Evolutionary conservation across 2,329 filamentous ascomycete genomes (phyloP), one percentile per base, ranked within the genome.

Genomic region (Aspergillus sp.): DNA sequence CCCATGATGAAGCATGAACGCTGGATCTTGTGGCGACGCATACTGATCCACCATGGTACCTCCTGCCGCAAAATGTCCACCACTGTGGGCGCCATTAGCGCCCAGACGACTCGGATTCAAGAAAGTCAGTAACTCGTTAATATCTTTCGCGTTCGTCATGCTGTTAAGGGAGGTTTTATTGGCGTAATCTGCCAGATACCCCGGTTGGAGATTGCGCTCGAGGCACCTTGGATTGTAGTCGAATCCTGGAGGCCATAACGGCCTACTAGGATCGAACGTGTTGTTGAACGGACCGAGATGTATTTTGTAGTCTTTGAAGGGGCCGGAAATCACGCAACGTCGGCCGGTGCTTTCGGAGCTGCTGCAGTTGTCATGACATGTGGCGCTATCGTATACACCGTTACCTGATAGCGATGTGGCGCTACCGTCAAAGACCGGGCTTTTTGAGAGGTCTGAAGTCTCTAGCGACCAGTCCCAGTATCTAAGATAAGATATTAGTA

Each of bases 381-480:
- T 32, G 29, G 46, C 49, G 42, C 54, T 49, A n/a, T 54, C 49
- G 16, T 31, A 31, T 7, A 20, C 16, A 1, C 59, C 49, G 36
- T 63, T 60, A 36, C 59, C 60, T 42, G 60, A 64, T 45, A 64
- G 52, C 14, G 60, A 57, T 22, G 55, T 53, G 9, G 55, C 11
- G 32, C 20, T 59, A 32, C 32, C 52, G 39, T 59, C 53, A 7
- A 65, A 54, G 22, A 57, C 16, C 5, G 61, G 55, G 47, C 39
- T 56, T 2, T 14, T n/a, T 4, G 31, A 32, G n/a, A 60, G 45
- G 49, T 57, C 47, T 18, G 14, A 6, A 14, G 49, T 52, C 4
- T 12, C 32, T 10, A 49, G 29, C 3, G 56, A 12, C 64, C 64
- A 66, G 60, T 66, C 56, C 64, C 64, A 66, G 59, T 66, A 65